Percentiles rank a stretch among this genome's conserved stretches.
These are phyloP conservation scores for Lanmaoa rubissima DNA, from an alignment of 768 basidiomycete species.

Conservation along the genomic window DNA sequence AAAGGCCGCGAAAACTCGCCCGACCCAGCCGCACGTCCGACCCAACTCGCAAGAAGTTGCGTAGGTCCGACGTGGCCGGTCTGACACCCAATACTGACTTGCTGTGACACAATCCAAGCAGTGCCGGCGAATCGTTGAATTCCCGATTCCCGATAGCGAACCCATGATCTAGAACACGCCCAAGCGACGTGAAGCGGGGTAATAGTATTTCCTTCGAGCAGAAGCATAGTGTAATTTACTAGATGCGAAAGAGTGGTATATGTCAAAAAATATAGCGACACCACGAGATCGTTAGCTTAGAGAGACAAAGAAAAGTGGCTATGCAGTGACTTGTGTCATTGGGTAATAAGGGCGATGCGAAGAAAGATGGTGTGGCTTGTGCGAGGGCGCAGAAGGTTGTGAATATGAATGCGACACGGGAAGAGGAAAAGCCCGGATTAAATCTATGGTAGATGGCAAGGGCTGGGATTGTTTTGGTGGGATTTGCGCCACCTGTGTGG, in stretches of 20 bases:
- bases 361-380: slow-evolving; percentile 28
- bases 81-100: background rate
- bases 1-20: background rate
- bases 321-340: slow-evolving; percentile 26
- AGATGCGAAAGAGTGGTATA: slow-evolving; percentile 22
- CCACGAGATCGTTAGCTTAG: slow-evolving; percentile 18
- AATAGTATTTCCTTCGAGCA: background rate
- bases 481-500: slow-evolving; percentile 26
- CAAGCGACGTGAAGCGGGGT: background rate
- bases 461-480: slow-evolving; percentile 26
- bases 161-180: background rate
- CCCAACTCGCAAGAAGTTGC: background rate
- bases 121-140: background rate
- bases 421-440: slow-evolving; percentile 49
- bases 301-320: background rate
- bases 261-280: slow-evolving; percentile 36
- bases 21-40: background rate
- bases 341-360: slow-evolving; percentile 23
- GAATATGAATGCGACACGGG: slow-evolving; percentile 34
- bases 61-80: slow-evolving; percentile 10
- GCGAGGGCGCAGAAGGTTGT: slow-evolving; percentile 19
- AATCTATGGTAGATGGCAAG: slow-evolving; percentile 37
- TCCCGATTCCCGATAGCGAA: slow-evolving; percentile 4
- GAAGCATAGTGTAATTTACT: slow-evolving; percentile 1
- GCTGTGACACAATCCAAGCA: background rate